Evolutionary conservation across 2,329 filamentous ascomycete species (phyloP).

Genomic region (Cladosporium sp.): DNA sequence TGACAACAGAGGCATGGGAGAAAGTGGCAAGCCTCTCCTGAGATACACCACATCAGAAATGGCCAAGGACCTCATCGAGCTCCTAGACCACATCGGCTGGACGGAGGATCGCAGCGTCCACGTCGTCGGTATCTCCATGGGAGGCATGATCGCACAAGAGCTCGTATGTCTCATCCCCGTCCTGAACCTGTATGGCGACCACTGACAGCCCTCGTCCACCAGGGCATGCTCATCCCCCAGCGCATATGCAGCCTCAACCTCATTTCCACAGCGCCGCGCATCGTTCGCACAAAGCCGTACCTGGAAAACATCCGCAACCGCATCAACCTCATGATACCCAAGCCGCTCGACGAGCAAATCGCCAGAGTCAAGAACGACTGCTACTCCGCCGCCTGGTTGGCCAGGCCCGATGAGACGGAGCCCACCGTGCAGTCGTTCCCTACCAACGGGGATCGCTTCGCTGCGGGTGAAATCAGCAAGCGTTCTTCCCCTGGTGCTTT

Average conservation of each 20-base stretch:
- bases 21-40: conserved; percentile 69
- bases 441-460: conserved; percentile 77
- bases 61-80: conserved; percentile 72
- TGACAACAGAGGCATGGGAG: conserved; percentile 83
- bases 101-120: conserved; percentile 56
- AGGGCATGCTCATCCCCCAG: conserved; percentile 40
- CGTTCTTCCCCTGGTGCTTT: conserved; percentile 58
- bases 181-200: background rate
- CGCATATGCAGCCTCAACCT: conserved; percentile 48
- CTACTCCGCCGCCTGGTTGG: conserved; percentile 63
- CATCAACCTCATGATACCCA: conserved; percentile 61
- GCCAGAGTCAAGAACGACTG: conserved; percentile 60
- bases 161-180: conserved; percentile 43
- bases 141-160: conserved; percentile 91
- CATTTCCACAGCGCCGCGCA: conserved; percentile 45
- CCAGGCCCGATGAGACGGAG: conserved; percentile 52
- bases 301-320: conserved; percentile 60
- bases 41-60: conserved; percentile 82
- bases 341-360: conserved; percentile 64
- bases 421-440: conserved; percentile 52
- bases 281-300: conserved; percentile 48
- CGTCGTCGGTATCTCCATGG: conserved; percentile 75
- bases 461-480: conserved; percentile 74
- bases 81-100: conserved; percentile 68
- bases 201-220: background rate